Percentiles rank a stretch among this genome's conserved stretches.
These are phyloP conservation scores for Neoascochyta sp. DNA, from an alignment of 2,329 filamentous ascomycete species.

Conservation along the genomic window DNA sequence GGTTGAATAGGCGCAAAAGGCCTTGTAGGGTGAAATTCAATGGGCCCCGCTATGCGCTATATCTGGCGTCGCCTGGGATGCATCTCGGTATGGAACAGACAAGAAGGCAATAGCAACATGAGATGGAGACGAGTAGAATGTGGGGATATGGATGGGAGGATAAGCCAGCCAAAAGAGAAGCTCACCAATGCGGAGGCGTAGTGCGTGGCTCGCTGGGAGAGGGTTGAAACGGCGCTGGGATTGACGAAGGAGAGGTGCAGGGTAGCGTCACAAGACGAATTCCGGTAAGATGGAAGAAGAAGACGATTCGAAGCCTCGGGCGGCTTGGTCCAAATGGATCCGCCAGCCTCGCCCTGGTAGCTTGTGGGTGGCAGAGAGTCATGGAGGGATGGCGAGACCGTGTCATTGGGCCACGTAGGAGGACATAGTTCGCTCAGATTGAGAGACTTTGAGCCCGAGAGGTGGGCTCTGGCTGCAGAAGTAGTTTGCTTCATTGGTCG, in stretches of 20 bases:
- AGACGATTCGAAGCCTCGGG: constrained; percentile 23
- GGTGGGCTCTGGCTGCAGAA: constrained; percentile 23
- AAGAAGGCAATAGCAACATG: constrained; percentile 33
- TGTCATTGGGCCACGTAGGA: constrained; percentile 38
- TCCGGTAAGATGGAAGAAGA: constrained; percentile 14
- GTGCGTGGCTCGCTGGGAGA: constrained; percentile 30
- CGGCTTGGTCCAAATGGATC: constrained; percentile 21
- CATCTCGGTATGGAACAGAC: constrained; percentile 31
- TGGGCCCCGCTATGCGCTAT: constrained; percentile 32
- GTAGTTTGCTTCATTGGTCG: constrained; percentile 24
- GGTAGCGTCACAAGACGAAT: constrained; percentile 33
- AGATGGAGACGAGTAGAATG: constrained; percentile 31
- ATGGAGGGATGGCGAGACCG: constrained; percentile 19
- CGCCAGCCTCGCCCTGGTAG: constrained; percentile 32
- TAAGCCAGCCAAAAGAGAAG: constrained; percentile 22
- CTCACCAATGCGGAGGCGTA: constrained; percentile 22
- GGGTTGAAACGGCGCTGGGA: constrained; percentile 19
- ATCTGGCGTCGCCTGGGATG: constrained; percentile 23
- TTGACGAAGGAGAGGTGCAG: constrained; percentile 28
- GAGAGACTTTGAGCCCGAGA: constrained; percentile 27
- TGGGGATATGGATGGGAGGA: constrained; percentile 35
- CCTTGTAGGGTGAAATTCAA: too few relatives aligned
- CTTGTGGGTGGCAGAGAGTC: constrained; percentile 23
- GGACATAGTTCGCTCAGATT: constrained; percentile 23
- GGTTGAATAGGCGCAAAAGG: too few relatives aligned